phyloP scores from a whole-genome alignment of 2,329 filamentous ascomycete genomes.

The Teratosphaeria pseudoeucalypti region DNA sequence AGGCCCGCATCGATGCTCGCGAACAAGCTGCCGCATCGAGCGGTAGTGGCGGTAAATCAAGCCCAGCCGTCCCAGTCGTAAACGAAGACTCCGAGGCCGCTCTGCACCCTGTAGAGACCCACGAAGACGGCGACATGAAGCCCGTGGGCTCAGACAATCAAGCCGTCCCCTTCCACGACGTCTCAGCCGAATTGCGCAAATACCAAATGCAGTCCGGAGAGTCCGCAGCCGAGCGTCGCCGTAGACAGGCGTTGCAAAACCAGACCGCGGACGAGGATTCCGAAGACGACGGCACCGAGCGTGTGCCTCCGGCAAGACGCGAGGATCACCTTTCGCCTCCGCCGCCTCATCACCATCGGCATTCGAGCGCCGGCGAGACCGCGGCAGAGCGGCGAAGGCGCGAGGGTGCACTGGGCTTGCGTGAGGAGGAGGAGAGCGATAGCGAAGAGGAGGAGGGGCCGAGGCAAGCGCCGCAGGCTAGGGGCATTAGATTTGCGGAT shows the following conservation, averaged over 20 bases:
- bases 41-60: constrained; percentile 2
- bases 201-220: constrained; percentile 10
- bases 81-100: constrained; percentile 13
- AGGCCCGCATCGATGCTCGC: constrained; percentile 33
- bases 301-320: constrained; percentile 21
- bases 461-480: constrained; percentile 5
- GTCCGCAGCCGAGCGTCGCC: constrained; percentile 34
- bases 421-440: constrained; percentile 33
- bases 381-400: constrained; percentile 64
- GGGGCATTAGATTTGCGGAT: constrained; percentile 21
- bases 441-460: constrained; percentile 38
- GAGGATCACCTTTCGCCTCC: not conserved
- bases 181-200: constrained; percentile 22
- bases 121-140: constrained; percentile 31
- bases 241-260: constrained; percentile 27
- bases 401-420: constrained; percentile 61
- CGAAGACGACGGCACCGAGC: constrained; percentile 30
- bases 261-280: constrained; percentile 19
- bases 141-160: constrained; percentile 36
- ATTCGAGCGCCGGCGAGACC: constrained; percentile 46
- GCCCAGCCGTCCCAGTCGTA: constrained; percentile 13
- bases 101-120: constrained; percentile 29
- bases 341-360: constrained; percentile 8
- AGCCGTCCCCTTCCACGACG: constrained; percentile 39
- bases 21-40: constrained; percentile 15